Percentiles rank a stretch among this genome's conserved stretches.
phyloP scores from a whole-genome alignment of 306 rosid species.

The Hippophae rhamnoides region DNA sequence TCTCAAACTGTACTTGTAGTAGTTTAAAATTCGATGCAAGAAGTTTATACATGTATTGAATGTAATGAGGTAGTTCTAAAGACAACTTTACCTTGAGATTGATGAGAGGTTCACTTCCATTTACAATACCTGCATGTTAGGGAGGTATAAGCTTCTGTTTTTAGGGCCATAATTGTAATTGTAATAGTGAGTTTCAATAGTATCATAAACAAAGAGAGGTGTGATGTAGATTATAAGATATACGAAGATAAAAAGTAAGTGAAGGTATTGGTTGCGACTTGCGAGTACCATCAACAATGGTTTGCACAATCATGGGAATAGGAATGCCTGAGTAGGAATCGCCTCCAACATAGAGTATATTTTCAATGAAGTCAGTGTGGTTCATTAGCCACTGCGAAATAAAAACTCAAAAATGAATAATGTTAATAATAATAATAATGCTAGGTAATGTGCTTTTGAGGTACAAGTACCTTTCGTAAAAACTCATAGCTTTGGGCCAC shows the following conservation, averaged over 20 bases:
- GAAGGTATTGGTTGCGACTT: too few species aligned
- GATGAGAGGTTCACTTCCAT: constrained; percentile 2
- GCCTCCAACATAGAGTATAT: constrained; percentile 12
- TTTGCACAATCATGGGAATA: constrained; percentile 11
- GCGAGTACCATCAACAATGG: constrained; percentile 10
- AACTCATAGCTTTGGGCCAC: constrained; percentile 17
- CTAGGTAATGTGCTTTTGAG: not conserved
- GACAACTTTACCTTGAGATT: constrained; percentile 8
- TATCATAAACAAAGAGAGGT: too few species aligned
- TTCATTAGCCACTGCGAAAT: constrained; percentile 14
- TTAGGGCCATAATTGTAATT: too few species aligned
- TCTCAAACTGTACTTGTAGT: constrained; percentile 1
- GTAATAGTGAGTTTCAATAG: too few species aligned
- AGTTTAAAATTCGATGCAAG: not conserved
- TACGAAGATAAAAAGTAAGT: too few species aligned
- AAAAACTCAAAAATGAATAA: not conserved
- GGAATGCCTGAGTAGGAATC: constrained; percentile 18
- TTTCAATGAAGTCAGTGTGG: constrained; percentile 10
- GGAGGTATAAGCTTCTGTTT: too few species aligned
- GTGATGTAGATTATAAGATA: too few species aligned
- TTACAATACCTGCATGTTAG: constrained; percentile 9
- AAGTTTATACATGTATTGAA: not conserved
- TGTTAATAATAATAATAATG: too few species aligned
- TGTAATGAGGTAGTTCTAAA: not conserved
- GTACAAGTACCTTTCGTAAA: constrained; percentile 1